phyloP scores from a whole-genome alignment of 2,329 filamentous ascomycete genomes.

The Ambrosiella beaveri region DNA sequence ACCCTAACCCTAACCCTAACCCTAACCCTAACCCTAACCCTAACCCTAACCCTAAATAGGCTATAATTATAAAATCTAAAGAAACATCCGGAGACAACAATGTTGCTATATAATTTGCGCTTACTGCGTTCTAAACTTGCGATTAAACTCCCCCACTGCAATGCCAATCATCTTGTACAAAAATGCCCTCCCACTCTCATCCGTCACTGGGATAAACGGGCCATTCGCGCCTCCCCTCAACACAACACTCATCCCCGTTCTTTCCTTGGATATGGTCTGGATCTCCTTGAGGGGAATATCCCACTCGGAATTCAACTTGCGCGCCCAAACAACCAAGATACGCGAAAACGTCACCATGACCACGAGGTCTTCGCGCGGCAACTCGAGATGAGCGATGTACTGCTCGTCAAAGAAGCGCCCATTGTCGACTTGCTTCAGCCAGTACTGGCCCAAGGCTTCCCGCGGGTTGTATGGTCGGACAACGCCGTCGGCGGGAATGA shows the following conservation, averaged over 20 bases:
- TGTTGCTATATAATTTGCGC: too few relatives aligned
- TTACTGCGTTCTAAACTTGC: slow-evolving; percentile 30
- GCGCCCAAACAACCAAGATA: slow-evolving; percentile 79
- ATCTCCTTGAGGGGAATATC: slow-evolving; percentile 91
- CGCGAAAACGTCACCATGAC: slow-evolving; percentile 76
- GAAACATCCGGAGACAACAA: too few relatives aligned
- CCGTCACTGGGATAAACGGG: slow-evolving; percentile 84
- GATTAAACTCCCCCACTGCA: slow-evolving; percentile 50
- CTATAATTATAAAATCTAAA: too few relatives aligned
- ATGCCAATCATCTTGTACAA: slow-evolving; percentile 48
- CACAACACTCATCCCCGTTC: slow-evolving; percentile 79
- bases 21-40: too few relatives aligned
- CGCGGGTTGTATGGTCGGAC: slow-evolving; percentile 88
- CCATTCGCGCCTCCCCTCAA: slow-evolving; percentile 83
- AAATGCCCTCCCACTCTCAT: slow-evolving; percentile 55
- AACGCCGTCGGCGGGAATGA: slow-evolving; percentile 81
- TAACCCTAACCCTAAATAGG: too few relatives aligned
- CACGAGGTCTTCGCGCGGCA: slow-evolving; percentile 74
- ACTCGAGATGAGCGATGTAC: slow-evolving; percentile 90
- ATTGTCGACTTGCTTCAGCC: slow-evolving; percentile 96
- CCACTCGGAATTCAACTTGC: slow-evolving; percentile 80
- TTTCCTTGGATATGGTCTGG: slow-evolving; percentile 91
- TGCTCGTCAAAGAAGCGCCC: slow-evolving; percentile 95
- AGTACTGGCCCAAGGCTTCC: slow-evolving; percentile 91
- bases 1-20: too few relatives aligned